Evolutionary conservation across 1,284 basidiomycete species (phyloP), one percentile per base, ranked within the genome.

Genomic region (Peniophora sp.): DNA sequence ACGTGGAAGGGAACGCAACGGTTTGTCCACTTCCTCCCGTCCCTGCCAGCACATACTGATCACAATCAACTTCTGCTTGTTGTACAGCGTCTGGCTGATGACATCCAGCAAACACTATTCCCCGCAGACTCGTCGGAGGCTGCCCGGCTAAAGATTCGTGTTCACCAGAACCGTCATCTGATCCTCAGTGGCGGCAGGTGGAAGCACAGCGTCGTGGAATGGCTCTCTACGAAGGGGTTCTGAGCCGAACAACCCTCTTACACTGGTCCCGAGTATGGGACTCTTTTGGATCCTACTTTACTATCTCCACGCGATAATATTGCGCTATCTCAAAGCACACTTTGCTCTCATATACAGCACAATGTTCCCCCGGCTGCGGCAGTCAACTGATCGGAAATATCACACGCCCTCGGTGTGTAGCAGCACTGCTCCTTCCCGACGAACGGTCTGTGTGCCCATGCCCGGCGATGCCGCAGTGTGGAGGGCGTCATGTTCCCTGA

Each of bases 161-260:
- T 74, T 51, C 58, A 63, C n/a, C 65, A 70, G 49, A 69, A 70
- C 38, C 74, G 72, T 50, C 77, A 83, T 61, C 55, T 86, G 52
- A 58, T 78, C 50, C 70, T 86, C 55, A 65, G 69, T 23, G 82
- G 83, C 49, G 79, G 81, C 5, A 70, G 68, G 50, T 81, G 77
- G 78, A 85, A 78, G 61, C 68, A 70, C 53, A 63, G 77, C 46
- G 74, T 86, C 46, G 56, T 74, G 56, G 68, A 73, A 50, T 87
- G 81, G 79, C 71, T 87, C 56, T 68, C 68, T 59, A 59, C 64
- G 54, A 77, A 70, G 58, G 83, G 83, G 24, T 85, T 85, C 63
- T 85, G 66, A 67, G 32, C 44, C 44, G 39, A 32, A 32, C 12
- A 32, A 32, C 27, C 27, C 27, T 32, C 35, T 49, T 47, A 44